These are phyloP conservation scores for Chalciporus sphaerocephalus DNA, from an alignment of 768 basidiomycete species.

Conservation along the genomic window DNA sequence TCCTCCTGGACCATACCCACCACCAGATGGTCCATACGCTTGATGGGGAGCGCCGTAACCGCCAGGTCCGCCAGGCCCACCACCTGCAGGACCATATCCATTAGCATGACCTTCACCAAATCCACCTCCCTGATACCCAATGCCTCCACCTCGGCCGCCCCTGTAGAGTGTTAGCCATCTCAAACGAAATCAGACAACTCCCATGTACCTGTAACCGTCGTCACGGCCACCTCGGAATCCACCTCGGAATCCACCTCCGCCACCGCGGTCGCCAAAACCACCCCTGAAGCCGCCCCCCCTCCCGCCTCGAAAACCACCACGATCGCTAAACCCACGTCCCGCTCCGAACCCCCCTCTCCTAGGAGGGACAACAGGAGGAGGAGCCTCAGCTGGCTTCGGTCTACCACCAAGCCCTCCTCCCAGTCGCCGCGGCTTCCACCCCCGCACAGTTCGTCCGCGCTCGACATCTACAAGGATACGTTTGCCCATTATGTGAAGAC, in stretches of 20 bases:
- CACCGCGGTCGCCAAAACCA: slow-evolving; percentile 38
- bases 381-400: slow-evolving; percentile 68
- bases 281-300: slow-evolving; percentile 44
- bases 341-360: slow-evolving; percentile 42
- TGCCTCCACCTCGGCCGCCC: slow-evolving; percentile 67
- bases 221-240: slow-evolving; percentile 36
- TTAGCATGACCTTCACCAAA: slow-evolving; percentile 51
- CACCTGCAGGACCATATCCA: slow-evolving; percentile 52
- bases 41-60: slow-evolving; percentile 37
- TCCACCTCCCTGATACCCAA: slow-evolving; percentile 63
- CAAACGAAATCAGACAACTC: not conserved
- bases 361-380: slow-evolving; percentile 27
- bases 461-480: slow-evolving; percentile 97
- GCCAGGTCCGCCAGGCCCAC: slow-evolving; percentile 39
- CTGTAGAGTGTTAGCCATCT: slow-evolving; percentile 30
- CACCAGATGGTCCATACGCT: slow-evolving; percentile 45
- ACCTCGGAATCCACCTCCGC: slow-evolving; percentile 38
- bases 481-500: slow-evolving; percentile 93
- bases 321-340: slow-evolving; percentile 38
- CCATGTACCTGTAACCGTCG: slow-evolving; percentile 49
- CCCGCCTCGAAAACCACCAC: slow-evolving; percentile 39
- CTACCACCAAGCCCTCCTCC: slow-evolving; percentile 99
- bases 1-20: slow-evolving; percentile 42
- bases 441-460: slow-evolving; percentile 93
- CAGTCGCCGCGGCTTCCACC: slow-evolving; percentile 95